Base-by-base conservation (phyloP, 495 filamentous ascomycete genomes). In the Choiromyces venosus region DNA sequence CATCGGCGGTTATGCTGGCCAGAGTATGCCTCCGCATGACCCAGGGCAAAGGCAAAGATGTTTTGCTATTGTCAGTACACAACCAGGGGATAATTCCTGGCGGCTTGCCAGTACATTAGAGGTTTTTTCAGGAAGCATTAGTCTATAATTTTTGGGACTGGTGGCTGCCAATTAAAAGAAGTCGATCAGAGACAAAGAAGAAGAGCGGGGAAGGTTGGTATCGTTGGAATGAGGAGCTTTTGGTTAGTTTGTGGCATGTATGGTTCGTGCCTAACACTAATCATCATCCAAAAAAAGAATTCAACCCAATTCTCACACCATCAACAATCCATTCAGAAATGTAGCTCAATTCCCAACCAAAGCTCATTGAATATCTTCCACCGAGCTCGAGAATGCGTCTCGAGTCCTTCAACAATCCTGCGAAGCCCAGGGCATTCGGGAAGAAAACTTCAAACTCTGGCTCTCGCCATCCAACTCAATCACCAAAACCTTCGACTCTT, bases 51-150 rank as follows among this genome's bases (percentile, higher is more conserved):
- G 65, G 68, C 67, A 71, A 66, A 78, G 46, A 35, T 79, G 71
- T 64, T 96, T 94, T 76, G 92, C 91, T 46, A 89, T 96, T 56
- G 87, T 94, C 7, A 86, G 86, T 72, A 94, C 90, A 2, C 83
- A 86, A 18, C 87, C 86, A 5, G 92, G 92, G 33, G 89, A 93
- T 65, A 94, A 95, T 74, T 92, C 92, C 0, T 96, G 91, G 87
- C 87, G 91, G 75, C 82, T 94, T 10, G 91, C 89, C 35, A 84
- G 79, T 39, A 70, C 81, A 0, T 85, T 87, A 71, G 83, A 86
- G 44, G 96, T n/a, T 96, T 80, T 90, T 91, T 76, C 86, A 89
- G 74, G 87, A 89, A 44, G 86, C 95, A 14, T 90, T 96, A 87
- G 93, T 92, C 12, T 84, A 86, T 61, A 87, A 82, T n/a, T 71